Evolutionary conservation across 148 eudicot genomes (phyloP).

Genomic region (Silene uniflora): DNA sequence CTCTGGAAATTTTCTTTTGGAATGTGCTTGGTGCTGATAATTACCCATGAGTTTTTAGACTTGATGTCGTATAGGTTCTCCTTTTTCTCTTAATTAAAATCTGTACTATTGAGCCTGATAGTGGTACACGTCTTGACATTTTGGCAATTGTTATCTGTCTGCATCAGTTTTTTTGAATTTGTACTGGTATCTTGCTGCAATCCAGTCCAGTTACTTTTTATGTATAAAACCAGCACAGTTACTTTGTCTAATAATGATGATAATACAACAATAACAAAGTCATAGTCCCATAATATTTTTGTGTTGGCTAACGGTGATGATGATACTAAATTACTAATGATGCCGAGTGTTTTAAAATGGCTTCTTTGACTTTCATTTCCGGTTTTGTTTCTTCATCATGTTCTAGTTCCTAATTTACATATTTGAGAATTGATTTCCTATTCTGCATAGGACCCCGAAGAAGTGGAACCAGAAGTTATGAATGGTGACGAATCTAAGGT

Average conservation of each 20-base stretch:
- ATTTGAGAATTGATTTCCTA: slow-evolving; percentile 6
- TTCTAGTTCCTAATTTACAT: slow-evolving; percentile 4
- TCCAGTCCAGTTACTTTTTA: background rate
- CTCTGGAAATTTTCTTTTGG: background rate
- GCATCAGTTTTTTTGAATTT: background rate
- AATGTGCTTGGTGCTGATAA: slow-evolving; percentile 1
- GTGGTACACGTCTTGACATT: no score
- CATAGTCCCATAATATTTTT: background rate
- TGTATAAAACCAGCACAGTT: background rate
- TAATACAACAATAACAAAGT: background rate
- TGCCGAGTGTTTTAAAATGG: background rate
- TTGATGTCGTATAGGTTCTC: background rate
- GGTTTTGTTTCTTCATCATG: background rate
- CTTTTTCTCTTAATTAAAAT: slow-evolving; percentile 2
- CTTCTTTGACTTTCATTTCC: background rate
- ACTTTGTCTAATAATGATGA: background rate
- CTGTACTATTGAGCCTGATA: background rate
- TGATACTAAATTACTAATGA: background rate
- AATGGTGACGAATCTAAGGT: slow-evolving; percentile 34
- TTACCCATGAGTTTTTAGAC: background rate
- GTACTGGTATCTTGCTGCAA: background rate
- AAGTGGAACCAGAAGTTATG: slow-evolving; percentile 35
- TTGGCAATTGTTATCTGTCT: background rate
- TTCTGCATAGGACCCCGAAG: slow-evolving; percentile 42
- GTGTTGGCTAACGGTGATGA: background rate